phyloP scores from a whole-genome alignment of 2,329 filamentous ascomycete species.

The Lachnellula willkommii region DNA sequence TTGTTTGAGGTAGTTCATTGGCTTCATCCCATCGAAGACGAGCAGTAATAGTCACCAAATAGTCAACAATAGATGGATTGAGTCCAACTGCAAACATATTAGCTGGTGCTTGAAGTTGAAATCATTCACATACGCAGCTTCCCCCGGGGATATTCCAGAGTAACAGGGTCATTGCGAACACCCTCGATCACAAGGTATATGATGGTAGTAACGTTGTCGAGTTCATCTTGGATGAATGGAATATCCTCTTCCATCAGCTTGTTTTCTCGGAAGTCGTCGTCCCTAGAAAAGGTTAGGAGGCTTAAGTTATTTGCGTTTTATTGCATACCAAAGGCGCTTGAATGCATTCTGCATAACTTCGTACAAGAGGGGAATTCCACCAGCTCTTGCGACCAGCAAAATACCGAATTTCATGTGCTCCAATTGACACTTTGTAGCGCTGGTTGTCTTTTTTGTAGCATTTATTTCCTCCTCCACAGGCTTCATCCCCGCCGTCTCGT shows the following conservation, averaged over 20 bases:
- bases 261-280: slow-evolving; percentile 32
- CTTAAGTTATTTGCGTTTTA: not conserved
- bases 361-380: slow-evolving; percentile 29
- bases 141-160: slow-evolving; percentile 33
- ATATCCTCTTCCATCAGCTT: slow-evolving; percentile 30
- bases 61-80: slow-evolving; percentile 63
- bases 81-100: slow-evolving; percentile 40
- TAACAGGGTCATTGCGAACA: slow-evolving; percentile 46
- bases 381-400: slow-evolving; percentile 45
- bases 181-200: slow-evolving; percentile 57
- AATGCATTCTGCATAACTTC: slow-evolving; percentile 29
- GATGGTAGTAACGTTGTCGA: slow-evolving; percentile 59
- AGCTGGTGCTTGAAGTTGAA: slow-evolving; percentile 13
- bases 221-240: slow-evolving; percentile 46
- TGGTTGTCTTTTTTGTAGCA: slow-evolving; percentile 39
- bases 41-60: slow-evolving; percentile 64
- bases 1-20: slow-evolving; percentile 55
- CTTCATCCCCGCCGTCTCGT: slow-evolving; percentile 52
- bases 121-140: slow-evolving; percentile 45
- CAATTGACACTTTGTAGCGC: slow-evolving; percentile 53
- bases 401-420: slow-evolving; percentile 53
- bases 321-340: slow-evolving; percentile 31
- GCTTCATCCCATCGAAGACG: slow-evolving; percentile 70
- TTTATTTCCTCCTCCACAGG: slow-evolving; percentile 37
- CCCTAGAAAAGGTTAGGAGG: slow-evolving; percentile 16